These are phyloP conservation scores for Termitomyces sp. DNA, from an alignment of 768 basidiomycete species.

Conservation along the genomic window DNA sequence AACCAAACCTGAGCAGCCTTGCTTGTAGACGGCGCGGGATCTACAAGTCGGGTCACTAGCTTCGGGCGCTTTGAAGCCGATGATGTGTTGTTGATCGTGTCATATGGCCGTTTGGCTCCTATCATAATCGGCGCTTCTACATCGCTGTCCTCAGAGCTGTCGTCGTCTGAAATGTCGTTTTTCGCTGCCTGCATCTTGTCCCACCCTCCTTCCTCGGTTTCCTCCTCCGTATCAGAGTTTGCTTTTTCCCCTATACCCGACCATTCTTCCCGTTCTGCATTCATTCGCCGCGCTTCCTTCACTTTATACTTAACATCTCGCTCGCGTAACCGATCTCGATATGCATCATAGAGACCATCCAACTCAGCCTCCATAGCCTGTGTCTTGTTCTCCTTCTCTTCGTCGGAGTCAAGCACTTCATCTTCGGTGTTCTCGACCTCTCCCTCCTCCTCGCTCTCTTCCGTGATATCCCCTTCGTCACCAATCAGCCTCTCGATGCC, in stretches of 20 bases:
- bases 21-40: slow-evolving; percentile 30
- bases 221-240: slow-evolving; percentile 25
- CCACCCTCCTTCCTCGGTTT: slow-evolving; percentile 62
- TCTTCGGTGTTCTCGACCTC: slow-evolving; percentile 25
- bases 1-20: slow-evolving; percentile 88
- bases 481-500: slow-evolving; percentile 28
- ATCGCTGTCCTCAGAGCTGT: slow-evolving; percentile 38
- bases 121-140: slow-evolving; percentile 17
- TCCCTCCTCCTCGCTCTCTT: slow-evolving; percentile 23
- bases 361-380: slow-evolving; percentile 75
- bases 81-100: slow-evolving; percentile 11
- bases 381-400: slow-evolving; percentile 62
- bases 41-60: slow-evolving; percentile 43
- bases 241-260: slow-evolving; percentile 49
- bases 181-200: slow-evolving; percentile 58
- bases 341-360: slow-evolving; percentile 84
- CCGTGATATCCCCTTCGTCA: slow-evolving; percentile 36
- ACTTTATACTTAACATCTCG: slow-evolving; percentile 85
- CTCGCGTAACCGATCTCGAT: slow-evolving; percentile 74
- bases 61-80: slow-evolving; percentile 44
- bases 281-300: slow-evolving; percentile 67
- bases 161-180: slow-evolving; percentile 47
- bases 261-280: slow-evolving; percentile 79
- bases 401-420: slow-evolving; percentile 53
- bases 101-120: slow-evolving; percentile 39